Evolutionary conservation across 495 filamentous ascomycete genomes (phyloP).

Genomic region (Tuber indicum): DNA sequence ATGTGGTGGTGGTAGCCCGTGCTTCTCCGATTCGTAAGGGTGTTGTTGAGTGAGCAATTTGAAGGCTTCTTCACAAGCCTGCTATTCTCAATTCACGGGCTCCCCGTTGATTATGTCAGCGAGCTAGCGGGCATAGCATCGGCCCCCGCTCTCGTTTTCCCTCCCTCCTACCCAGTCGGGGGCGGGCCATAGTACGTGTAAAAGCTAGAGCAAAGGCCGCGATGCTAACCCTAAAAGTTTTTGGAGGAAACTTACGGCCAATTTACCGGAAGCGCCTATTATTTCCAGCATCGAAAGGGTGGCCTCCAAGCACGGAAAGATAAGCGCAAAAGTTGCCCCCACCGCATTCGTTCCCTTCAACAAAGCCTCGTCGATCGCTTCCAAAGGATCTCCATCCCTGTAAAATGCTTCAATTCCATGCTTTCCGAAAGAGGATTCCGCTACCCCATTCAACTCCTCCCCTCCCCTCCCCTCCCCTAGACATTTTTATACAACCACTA

Average conservation of each 20-base stretch:
- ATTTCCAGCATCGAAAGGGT: background rate
- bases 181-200: background rate
- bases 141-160: background rate
- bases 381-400: background rate
- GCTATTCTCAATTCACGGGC: background rate
- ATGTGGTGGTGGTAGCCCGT: background rate
- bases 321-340: background rate
- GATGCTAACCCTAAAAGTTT: background rate
- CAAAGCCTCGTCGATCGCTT: background rate
- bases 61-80: background rate
- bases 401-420: background rate
- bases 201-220: background rate
- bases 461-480: background rate
- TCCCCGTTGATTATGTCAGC: background rate
- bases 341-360: background rate
- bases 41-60: background rate
- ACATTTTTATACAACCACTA: background rate
- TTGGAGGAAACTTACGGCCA: background rate
- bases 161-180: too few species aligned
- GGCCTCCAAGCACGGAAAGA: background rate
- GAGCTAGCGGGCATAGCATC: background rate
- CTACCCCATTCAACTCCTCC: background rate
- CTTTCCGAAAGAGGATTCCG: background rate
- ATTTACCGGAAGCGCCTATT: background rate
- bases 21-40: background rate